A percentile compares a stretch with the other conserved stretches of the same genome.
These are phyloP conservation scores for Carex sylvatica DNA, from an alignment of 202 grass and related monocot species.

Conservation along the genomic window DNA sequence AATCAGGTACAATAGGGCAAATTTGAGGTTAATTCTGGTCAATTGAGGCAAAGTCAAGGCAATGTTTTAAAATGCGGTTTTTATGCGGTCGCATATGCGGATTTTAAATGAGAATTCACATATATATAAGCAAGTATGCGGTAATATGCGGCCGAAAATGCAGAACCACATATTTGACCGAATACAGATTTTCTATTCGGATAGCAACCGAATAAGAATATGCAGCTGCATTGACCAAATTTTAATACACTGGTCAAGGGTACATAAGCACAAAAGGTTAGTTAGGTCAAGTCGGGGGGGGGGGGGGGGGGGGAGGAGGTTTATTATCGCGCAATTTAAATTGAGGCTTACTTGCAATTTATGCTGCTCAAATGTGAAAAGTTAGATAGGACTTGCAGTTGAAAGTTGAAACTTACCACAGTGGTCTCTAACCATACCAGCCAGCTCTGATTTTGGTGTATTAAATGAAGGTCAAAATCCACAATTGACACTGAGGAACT, in stretches of 20 bases:
- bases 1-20: background rate
- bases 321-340: background rate
- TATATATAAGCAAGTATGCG: too few species aligned
- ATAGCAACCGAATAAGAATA: too few species aligned
- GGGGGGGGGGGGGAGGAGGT: background rate
- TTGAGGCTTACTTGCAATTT: background rate
- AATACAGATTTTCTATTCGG: too few species aligned
- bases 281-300: background rate
- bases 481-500: background rate
- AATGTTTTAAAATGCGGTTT: too few species aligned
- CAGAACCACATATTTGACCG: too few species aligned
- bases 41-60: background rate
- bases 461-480: background rate
- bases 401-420: background rate
- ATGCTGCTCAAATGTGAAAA: background rate
- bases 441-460: background rate
- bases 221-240: too few species aligned
- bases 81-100: too few species aligned
- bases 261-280: background rate
- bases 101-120: too few species aligned
- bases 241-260: too few species aligned
- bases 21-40: background rate
- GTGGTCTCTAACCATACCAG: background rate
- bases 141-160: too few species aligned
- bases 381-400: background rate